Evolutionary conservation across 2,329 filamentous ascomycete species (phyloP).

Genomic region (Xylaria sp.): DNA sequence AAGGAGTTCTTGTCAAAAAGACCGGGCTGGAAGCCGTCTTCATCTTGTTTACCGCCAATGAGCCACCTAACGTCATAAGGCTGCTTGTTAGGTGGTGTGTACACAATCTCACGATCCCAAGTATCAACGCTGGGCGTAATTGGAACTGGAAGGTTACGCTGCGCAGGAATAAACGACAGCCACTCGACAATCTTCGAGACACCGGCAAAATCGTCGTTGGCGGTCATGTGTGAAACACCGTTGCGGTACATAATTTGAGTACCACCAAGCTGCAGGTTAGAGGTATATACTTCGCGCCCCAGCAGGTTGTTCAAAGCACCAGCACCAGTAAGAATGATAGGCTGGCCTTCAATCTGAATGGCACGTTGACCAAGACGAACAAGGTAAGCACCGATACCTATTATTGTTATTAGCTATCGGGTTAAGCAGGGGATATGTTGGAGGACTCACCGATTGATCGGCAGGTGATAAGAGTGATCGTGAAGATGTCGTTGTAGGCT

Average conservation of each 20-base stretch:
- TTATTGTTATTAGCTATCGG: conserved; percentile 49
- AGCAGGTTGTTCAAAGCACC: conserved; percentile 98
- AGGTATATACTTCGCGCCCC: conserved; percentile 97
- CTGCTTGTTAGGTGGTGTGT: conserved; percentile 83
- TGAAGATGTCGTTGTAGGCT: conserved; percentile 99
- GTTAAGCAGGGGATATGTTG: conserved; percentile 27
- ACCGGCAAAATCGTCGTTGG: conserved; percentile 96
- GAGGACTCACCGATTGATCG: conserved; percentile 83
- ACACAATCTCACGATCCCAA: conserved; percentile 94
- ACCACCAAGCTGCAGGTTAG: conserved; percentile 97
- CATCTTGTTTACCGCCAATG: conserved; percentile 87
- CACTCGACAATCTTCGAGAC: conserved; percentile 98
- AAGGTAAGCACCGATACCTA: conserved; percentile 95
- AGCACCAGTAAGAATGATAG: conserved; percentile 97
- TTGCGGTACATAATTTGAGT: conserved; percentile 99
- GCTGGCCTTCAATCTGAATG: conserved; percentile 98
- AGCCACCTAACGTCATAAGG: conserved; percentile 94
- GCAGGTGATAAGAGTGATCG: conserved; percentile 95
- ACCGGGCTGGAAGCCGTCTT: conserved; percentile 86
- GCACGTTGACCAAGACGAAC: conserved; percentile 98
- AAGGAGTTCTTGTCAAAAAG: conserved; percentile 98
- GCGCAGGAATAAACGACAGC: conserved; percentile 97
- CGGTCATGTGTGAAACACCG: conserved; percentile 98
- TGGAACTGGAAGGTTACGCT: conserved; percentile 92
- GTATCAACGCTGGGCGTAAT: conserved; percentile 85